phyloP scores from a whole-genome alignment of 306 rosid genomes.

The Acacia melanoxylon region DNA sequence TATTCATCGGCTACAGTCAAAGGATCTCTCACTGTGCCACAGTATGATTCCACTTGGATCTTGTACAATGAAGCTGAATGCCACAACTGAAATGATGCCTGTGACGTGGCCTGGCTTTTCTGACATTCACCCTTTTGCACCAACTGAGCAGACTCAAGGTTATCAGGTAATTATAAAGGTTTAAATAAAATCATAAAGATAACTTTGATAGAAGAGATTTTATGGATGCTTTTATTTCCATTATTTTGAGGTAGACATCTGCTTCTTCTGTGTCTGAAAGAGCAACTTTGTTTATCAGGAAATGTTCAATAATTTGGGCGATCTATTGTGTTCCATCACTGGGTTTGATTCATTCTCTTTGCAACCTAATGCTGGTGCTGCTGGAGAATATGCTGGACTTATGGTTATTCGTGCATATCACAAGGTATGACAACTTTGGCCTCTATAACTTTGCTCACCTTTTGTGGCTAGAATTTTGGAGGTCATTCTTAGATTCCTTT shows the following conservation, averaged over 20 bases:
- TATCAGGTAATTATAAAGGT: constrained; percentile 70
- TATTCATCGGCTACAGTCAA: constrained; percentile 72
- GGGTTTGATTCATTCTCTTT: constrained; percentile 98
- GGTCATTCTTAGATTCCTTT: constrained; percentile 11
- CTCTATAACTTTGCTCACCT: constrained; percentile 19
- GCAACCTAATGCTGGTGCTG: constrained; percentile 99
- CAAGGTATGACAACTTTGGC: constrained; percentile 50
- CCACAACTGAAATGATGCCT: constrained; percentile 99
- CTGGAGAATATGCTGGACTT: constrained; percentile 99
- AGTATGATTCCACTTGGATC: constrained; percentile 99
- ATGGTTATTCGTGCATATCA: constrained; percentile 99
- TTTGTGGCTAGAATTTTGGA: not conserved
- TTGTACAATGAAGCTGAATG: constrained; percentile 96
- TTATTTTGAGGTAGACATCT: constrained; percentile 21
- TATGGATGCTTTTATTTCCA: constrained; percentile 16
- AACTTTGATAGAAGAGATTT: constrained; percentile 23
- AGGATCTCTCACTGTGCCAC: constrained; percentile 94
- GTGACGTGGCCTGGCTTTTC: constrained; percentile 91
- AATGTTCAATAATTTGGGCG: constrained; percentile 90
- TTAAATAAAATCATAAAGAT: constrained; percentile 7
- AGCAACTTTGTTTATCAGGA: constrained; percentile 59
- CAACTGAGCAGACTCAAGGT: constrained; percentile 82
- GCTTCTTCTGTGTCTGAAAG: constrained; percentile 39
- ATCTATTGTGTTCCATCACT: constrained; percentile 76
- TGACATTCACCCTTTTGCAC: constrained; percentile 95